Evolutionary conservation across 2,329 filamentous ascomycete species (phyloP), one percentile per base, ranked within the genome.

Genomic region (Volutella citrinella): DNA sequence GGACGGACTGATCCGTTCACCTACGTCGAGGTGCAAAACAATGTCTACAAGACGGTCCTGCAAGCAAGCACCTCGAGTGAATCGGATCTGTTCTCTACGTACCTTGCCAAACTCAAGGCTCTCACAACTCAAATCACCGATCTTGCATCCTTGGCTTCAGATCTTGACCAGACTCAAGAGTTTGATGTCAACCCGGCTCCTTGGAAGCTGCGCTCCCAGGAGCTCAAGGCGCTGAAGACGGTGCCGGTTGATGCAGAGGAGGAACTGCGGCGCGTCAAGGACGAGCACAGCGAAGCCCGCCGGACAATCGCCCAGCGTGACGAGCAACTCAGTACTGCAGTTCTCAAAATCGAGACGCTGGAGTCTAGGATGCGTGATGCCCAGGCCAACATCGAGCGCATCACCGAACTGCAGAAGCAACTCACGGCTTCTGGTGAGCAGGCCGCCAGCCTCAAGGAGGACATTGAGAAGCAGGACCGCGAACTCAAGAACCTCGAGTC

Each of bases 311-410:
- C 83, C 2, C 75, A 82, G 44, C 81, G 83, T 43, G 87, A 95
- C 46, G 86, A 90, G 57, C 82, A 83, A 21, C 78, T 95, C 32
- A 89, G 94, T 59, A 91, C 94, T 38, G 76, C 87, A 16, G 78
- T 83, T n/a, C 84, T 96, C 48, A 90, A 93, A 61, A 95, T 96
- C 48, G 91, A 96, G 62, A 87, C 93, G 24, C 79, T 97, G 22
- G 87, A 95, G 60, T 86, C 87, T 7, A 76, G 87, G 37, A 90
- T 93, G 82, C 80, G 82, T 38, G 89, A 94, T 54, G 86, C 87
- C 6, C 80, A 81, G 45, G 80, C 84, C 56, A 90, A 91, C 62
- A 79, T 85, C 11, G 78, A 80, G 31, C 74, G 74, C 32, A 85
- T 88, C 46, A 68, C 69, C 14, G 78, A 80, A 34, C 69, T 88